A percentile compares a stretch with the other conserved stretches of the same genome.
phyloP scores from a whole-genome alignment of 2,329 filamentous ascomycete genomes.

The Xylaria sp. region DNA sequence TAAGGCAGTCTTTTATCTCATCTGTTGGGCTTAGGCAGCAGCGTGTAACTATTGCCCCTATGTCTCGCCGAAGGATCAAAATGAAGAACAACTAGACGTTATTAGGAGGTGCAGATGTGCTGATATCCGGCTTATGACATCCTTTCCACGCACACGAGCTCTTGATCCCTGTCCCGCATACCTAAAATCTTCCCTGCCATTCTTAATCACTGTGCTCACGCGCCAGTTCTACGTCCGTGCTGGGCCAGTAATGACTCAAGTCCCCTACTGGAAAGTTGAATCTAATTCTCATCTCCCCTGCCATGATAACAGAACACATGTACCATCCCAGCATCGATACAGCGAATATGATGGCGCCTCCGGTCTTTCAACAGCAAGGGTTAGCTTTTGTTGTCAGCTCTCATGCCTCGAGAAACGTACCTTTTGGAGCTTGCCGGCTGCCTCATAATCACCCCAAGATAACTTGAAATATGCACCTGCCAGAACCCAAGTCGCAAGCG shows the following conservation, averaged over 20 bases:
- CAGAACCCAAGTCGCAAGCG: slow-evolving; percentile 58
- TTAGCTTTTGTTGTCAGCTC: background rate
- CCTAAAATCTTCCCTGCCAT: background rate
- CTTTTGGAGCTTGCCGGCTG: slow-evolving; percentile 57
- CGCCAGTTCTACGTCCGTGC: slow-evolving; percentile 50
- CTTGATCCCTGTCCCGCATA: background rate
- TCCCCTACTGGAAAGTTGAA: slow-evolving; percentile 62
- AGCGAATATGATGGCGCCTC: slow-evolving; percentile 57
- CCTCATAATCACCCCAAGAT: slow-evolving; percentile 55
- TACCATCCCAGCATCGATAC: slow-evolving; percentile 63
- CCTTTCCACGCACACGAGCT: background rate
- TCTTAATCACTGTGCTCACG: slow-evolving; percentile 39
- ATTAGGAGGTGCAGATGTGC: background rate
- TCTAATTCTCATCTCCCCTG: slow-evolving; percentile 62
- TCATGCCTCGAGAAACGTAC: slow-evolving; percentile 46
- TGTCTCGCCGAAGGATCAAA: background rate
- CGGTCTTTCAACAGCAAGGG: slow-evolving; percentile 44
- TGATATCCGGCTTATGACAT: background rate
- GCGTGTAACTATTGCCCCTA: background rate
- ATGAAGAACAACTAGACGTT: background rate
- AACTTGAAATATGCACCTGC: slow-evolving; percentile 62
- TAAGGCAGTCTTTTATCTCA: background rate
- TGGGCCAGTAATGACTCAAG: slow-evolving; percentile 61
- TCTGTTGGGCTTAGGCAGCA: background rate
- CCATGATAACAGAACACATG: slow-evolving; percentile 65